Base-by-base conservation (phyloP, 1,284 basidiomycete genomes). In the Heterobasidion occidentale region DNA sequence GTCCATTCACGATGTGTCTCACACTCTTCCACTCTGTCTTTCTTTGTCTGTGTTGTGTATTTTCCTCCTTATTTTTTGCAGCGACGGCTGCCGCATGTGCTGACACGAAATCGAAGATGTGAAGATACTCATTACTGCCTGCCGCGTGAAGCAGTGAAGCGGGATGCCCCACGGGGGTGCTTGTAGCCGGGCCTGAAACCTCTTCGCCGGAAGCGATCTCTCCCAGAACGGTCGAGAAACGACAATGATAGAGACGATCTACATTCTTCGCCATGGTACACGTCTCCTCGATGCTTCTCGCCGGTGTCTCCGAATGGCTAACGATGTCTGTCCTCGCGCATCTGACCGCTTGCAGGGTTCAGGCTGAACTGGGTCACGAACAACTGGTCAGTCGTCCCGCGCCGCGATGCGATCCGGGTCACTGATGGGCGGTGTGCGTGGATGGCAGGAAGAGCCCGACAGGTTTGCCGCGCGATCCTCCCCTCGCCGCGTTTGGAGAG, bases 251-350 rank as follows among this genome's bases (percentile, higher is more conserved):
- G 80, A 92, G 56, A 88, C 79, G 19, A 83, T 94, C 56, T 92
- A 88, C 70, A 86, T 93, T 58, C 83, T 82, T 27, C 79, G 91
- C 59, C 91, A 94, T 70, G 90, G 88, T 88, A 42, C 27, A 27
- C 27, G 27, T 27, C 27, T 27, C 27, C 27, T 5, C 27, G 27
- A 27, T 27, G 27, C 27, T 27, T 27, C 27, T 3, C 27, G 27
- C 27, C 27, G 27, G 27, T 27, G 27, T 27, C 27, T 27, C 27
- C 27, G 27, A 27, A 27, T 27, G 27, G 3, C 27, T 27, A 3
- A 27, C 27, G n/a, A n/a, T n/a, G 27, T 27, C 27, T 5, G 2
- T 27, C 27, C 27, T 27, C 27, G 27, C 27, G 27, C 27, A 3
- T 27, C 2, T 27, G 27, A 27, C 27, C 27, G 27, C 27, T 27